Evolutionary conservation across 2,329 filamentous ascomycete genomes (phyloP).

Genomic region (Botrytis fabae): DNA sequence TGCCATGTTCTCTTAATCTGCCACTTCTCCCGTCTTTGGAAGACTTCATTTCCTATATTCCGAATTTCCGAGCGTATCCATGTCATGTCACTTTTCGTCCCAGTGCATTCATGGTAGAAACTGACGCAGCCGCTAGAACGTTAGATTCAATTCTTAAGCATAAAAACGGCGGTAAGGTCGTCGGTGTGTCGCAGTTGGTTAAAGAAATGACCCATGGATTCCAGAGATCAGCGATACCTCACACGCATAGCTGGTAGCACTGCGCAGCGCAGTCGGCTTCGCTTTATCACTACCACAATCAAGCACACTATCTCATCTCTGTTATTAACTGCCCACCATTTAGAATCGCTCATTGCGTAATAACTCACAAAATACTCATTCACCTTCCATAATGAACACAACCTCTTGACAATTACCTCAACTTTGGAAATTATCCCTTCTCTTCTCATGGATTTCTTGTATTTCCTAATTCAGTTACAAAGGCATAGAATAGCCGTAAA

Average conservation of each 20-base stretch:
- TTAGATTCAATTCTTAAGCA: neutral
- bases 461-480: neutral
- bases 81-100: neutral
- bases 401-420: neutral
- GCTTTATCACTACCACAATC: neutral
- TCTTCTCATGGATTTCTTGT: neutral
- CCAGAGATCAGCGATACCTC: neutral
- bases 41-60: neutral
- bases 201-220: neutral
- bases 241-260: neutral
- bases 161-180: too few relatives aligned
- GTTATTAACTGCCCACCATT: neutral
- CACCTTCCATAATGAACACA: neutral
- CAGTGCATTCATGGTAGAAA: neutral
- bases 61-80: neutral
- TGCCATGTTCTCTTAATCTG: neutral
- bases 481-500: neutral
- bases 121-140: neutral
- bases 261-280: neutral
- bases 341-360: neutral
- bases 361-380: neutral
- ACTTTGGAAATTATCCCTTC: neutral
- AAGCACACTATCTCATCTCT: neutral
- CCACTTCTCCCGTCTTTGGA: neutral
- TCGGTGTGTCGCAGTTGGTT: neutral